Percentiles rank a stretch among this genome's conserved stretches.
These are phyloP conservation scores for Auriscalpium orientale DNA, from an alignment of 768 basidiomycete genomes.

Conservation along the genomic window DNA sequence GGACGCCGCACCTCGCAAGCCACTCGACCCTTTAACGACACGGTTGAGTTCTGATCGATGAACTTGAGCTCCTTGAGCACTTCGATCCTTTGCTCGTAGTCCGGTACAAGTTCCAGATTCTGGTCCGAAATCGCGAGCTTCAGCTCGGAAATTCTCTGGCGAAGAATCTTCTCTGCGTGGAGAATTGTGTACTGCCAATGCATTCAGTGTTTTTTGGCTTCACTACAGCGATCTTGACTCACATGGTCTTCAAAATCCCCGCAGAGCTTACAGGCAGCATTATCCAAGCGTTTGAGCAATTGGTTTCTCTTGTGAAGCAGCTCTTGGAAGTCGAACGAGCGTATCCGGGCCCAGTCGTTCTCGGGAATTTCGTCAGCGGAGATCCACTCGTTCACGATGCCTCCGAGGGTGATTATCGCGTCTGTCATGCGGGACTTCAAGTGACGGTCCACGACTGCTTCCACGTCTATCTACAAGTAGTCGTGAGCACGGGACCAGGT, in stretches of 20 bases:
- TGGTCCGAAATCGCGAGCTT: constrained; percentile 90
- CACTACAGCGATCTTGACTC: constrained; percentile 23
- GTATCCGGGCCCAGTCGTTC: constrained; percentile 77
- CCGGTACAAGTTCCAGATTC: constrained; percentile 92
- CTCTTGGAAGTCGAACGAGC: constrained; percentile 90
- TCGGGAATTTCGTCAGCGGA: constrained; percentile 48
- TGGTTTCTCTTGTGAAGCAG: constrained; percentile 51
- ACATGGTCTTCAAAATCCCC: constrained; percentile 71
- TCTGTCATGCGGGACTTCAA: constrained; percentile 56
- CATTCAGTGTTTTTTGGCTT: constrained; percentile 4
- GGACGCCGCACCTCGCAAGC: constrained; percentile 78
- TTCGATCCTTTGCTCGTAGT: constrained; percentile 90
- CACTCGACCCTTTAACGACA: constrained; percentile 91
- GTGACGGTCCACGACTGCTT: constrained; percentile 59
- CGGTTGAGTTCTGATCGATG: constrained; percentile 93
- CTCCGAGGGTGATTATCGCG: constrained; percentile 41
- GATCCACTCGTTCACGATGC: constrained; percentile 51
- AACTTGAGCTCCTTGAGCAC: constrained; percentile 90
- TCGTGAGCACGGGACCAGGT: neutral
- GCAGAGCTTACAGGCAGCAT: constrained; percentile 49
- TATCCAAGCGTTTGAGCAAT: constrained; percentile 36
- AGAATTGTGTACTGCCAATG: constrained; percentile 58
- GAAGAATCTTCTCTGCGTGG: constrained; percentile 71
- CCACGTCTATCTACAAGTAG: constrained; percentile 55
- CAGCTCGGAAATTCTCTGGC: constrained; percentile 65